Evolutionary conservation across 495 filamentous ascomycete genomes (phyloP).

Genomic region (Extremus antarcticus): DNA sequence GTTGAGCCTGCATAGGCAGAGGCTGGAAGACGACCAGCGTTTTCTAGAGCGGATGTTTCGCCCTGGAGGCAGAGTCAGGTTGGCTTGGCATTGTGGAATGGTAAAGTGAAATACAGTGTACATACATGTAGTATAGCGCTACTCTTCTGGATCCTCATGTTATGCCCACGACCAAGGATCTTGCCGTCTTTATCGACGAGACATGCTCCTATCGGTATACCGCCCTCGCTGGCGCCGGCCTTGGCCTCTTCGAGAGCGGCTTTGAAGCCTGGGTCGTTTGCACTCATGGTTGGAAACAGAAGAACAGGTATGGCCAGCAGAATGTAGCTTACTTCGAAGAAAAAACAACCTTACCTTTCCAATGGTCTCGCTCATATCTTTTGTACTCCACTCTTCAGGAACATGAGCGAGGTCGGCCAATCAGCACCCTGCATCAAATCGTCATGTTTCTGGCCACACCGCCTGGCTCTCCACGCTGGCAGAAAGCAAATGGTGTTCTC

Average conservation of each 20-base stretch:
- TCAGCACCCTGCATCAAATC: background rate
- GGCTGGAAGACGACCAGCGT: slow-evolving; percentile 64
- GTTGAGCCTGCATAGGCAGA: slow-evolving; percentile 61
- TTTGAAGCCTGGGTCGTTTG: slow-evolving; percentile 42
- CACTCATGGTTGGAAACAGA: slow-evolving; percentile 21
- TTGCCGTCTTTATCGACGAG: slow-evolving; percentile 59
- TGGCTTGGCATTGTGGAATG: background rate
- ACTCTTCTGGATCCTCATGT: slow-evolving; percentile 68
- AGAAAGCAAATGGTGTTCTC: background rate
- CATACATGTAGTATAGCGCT: slow-evolving; percentile 65
- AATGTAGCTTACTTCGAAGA: too few relatives aligned
- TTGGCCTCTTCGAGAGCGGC: slow-evolving; percentile 71
- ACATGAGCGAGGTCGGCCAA: background rate
- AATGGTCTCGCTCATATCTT: too few relatives aligned
- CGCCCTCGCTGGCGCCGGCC: slow-evolving; percentile 57
- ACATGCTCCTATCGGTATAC: slow-evolving; percentile 72
- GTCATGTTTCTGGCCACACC: too few relatives aligned
- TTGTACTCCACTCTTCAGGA: background rate
- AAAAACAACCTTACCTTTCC: too few relatives aligned
- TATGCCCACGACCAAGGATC: slow-evolving; percentile 70
- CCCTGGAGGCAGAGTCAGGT: slow-evolving; percentile 38
- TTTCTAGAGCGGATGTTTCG: slow-evolving; percentile 70
- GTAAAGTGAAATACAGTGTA: slow-evolving; percentile 18
- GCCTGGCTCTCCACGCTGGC: too few relatives aligned
- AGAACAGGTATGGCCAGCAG: too few relatives aligned